These are phyloP conservation scores for Aspergillus eucalypticola DNA, from an alignment of 2,329 filamentous ascomycete species.

Conservation along the genomic window DNA sequence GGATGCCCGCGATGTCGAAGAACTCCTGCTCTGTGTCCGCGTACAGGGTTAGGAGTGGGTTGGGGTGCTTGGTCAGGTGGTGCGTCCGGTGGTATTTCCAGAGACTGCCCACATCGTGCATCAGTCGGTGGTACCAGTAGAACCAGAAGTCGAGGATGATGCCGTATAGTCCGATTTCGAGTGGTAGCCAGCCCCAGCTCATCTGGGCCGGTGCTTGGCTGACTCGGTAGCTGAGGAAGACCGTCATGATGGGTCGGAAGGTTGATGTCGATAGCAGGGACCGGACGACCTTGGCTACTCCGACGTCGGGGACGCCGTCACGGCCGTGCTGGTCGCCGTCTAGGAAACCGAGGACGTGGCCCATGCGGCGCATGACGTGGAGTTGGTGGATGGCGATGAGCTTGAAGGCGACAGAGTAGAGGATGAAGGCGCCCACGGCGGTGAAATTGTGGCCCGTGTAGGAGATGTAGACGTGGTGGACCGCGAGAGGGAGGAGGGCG, in stretches of 20 bases:
- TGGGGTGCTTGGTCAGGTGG: conserved; percentile 50
- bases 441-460: conserved; percentile 34
- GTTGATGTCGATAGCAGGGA: conserved; percentile 39
- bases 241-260: conserved; percentile 37
- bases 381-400: conserved; percentile 44
- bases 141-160: conserved; percentile 49
- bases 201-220: conserved; percentile 26
- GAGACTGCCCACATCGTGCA: conserved; percentile 44
- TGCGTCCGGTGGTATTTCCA: conserved; percentile 51
- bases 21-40: conserved; percentile 48
- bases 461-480: conserved; percentile 40
- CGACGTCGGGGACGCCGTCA: conserved; percentile 46
- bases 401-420: conserved; percentile 46
- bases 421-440: conserved; percentile 33
- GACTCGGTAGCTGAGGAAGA: conserved; percentile 33
- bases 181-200: conserved; percentile 38
- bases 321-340: conserved; percentile 49
- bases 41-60: conserved; percentile 45
- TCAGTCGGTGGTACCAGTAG: conserved; percentile 44
- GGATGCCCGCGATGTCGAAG: conserved; percentile 47
- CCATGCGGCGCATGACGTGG: conserved; percentile 40
- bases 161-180: conserved; percentile 45
- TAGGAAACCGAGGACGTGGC: conserved; percentile 44
- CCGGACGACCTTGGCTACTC: conserved; percentile 35
- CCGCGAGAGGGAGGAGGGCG: conserved; percentile 37